Base-by-base conservation (phyloP, 1,284 basidiomycete species). In the Trichosporon asahii region DNA sequence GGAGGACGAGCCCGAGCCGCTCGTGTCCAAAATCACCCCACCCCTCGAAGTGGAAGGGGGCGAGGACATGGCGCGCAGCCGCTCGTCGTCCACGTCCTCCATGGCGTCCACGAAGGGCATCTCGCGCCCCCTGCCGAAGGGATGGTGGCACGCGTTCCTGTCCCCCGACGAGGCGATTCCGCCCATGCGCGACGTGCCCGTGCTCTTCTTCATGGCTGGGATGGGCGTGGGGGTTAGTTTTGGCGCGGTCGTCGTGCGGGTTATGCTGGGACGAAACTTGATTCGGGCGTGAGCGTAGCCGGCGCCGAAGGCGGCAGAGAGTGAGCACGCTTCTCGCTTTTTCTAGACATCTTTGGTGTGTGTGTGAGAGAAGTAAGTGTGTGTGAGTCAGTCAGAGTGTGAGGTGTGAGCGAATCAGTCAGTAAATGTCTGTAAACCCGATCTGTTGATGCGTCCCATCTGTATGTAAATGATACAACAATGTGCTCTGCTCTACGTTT, bases 201-300 rank as follows among this genome's bases (percentile, higher is more conserved):
- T 61, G 8, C 53, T 68, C n/a, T 61, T 69, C 31, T 73, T 73
- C 68, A 67, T 73, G 31, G 63, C 69, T 57, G 72, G 72, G 14
- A 60, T 73, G 27, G 72, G 72, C 21, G 72, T 71, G 11, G 72
- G 72, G 1, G 68, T 67, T 14, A 66, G 66, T 11, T 68, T 71
- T 8, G 64, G 68, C 15, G 72, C 70, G 0, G 68, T 73, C 14
- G 66, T 70, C 8, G 66, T 69, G 23, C 57, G 70, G 1, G 23
- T 68, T 15, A 60, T 71, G 37, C 31, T 67, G 2, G 66, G 33
- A 29, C 29, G 65, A 33, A 66, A 66, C 27, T 11, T 61, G 57
- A 29, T 61, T 2, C 57, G 29, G 8, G 57, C 29, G 29, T 61
- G 29, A 31, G 15, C 15, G 6, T 37, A 14, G 35, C 35, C 14